Base-by-base conservation (phyloP, 1,284 basidiomycete species). In the Tilletiopsis washingtonensis region DNA sequence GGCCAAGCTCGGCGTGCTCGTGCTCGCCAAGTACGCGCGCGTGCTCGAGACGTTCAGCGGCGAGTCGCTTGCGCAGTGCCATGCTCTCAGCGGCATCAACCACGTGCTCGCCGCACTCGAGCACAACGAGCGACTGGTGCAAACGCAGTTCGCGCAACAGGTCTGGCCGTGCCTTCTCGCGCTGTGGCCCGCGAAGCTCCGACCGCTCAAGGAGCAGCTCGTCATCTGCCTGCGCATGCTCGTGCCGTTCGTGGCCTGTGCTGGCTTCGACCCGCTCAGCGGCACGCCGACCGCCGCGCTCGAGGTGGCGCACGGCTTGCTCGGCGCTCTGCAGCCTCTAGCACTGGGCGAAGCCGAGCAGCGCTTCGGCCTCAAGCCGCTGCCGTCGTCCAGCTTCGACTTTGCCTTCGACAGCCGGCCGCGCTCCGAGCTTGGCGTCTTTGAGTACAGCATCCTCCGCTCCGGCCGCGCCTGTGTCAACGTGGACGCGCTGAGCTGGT, bases 401-500 rank as follows among this genome's bases (percentile, higher is more conserved):
- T n/a, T 25, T n/a, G n/a, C n/a, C n/a, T n/a, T n/a, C n/a, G n/a
- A n/a, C n/a, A n/a, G n/a, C n/a, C n/a, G n/a, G n/a, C n/a, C n/a
- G n/a, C n/a, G n/a, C n/a, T n/a, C n/a, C n/a, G n/a, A n/a, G n/a
- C n/a, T n/a, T n/a, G n/a, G n/a, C n/a, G n/a, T n/a, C n/a, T n/a
- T n/a, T n/a, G n/a, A n/a, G n/a, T n/a, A n/a, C n/a, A n/a, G n/a
- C n/a, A n/a, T n/a, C n/a, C n/a, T n/a, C n/a, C n/a, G n/a, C n/a
- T n/a, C n/a, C n/a, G n/a, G n/a, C n/a, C n/a, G n/a, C n/a, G n/a
- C 3, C 23, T n/a, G 21, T 25, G 15, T n/a, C 14, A 4, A n/a
- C 19, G 14, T 43, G 14, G 83, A 88, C 67, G 86, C 86, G 0
- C 69, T 88, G 32, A 78, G 82, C 0, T 97, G 91, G 91, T 80